These are phyloP conservation scores for Jaenimonas drosophilae DNA, from an alignment of 208 protist species.

Conservation along the genomic window DNA sequence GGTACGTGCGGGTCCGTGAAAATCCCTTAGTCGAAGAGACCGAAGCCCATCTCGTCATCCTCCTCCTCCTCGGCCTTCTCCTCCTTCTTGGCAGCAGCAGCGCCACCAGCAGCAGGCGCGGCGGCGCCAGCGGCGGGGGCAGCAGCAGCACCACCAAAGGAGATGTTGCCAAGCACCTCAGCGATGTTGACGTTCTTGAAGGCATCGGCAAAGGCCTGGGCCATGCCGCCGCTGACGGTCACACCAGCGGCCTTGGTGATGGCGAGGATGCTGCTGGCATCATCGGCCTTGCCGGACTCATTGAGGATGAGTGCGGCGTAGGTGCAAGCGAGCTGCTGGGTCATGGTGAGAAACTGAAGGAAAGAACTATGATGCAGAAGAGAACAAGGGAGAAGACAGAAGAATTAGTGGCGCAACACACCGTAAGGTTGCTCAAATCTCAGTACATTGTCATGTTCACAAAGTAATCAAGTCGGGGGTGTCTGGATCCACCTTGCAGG, in stretches of 20 bases:
- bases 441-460: no score
- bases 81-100: conserved; percentile 21
- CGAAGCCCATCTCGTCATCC: conserved; percentile 84
- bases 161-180: conserved; percentile 60
- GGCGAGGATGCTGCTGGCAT: conserved; percentile 34
- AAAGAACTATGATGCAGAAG: background rate
- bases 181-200: conserved; percentile 44
- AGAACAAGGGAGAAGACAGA: conserved; percentile 3
- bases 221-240: conserved; percentile 66
- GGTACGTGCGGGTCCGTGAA: no score
- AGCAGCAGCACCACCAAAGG: conserved; percentile 37
- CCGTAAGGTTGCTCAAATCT: no score
- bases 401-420: conserved; percentile 4
- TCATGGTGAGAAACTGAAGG: conserved; percentile 10
- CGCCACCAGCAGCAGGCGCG: conserved; percentile 22
- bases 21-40: conserved; percentile 76
- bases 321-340: conserved; percentile 89
- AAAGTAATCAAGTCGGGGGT: no score
- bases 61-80: conserved; percentile 69
- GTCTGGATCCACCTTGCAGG: no score
- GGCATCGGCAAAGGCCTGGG: conserved; percentile 48
- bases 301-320: conserved; percentile 92
- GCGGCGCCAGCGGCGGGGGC: conserved; percentile 26
- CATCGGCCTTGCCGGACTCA: conserved; percentile 84
- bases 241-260: conserved; percentile 75